Evolutionary conservation across 2,329 filamentous ascomycete genomes (phyloP).

Genomic region (Decorospora gaudefroyi): DNA sequence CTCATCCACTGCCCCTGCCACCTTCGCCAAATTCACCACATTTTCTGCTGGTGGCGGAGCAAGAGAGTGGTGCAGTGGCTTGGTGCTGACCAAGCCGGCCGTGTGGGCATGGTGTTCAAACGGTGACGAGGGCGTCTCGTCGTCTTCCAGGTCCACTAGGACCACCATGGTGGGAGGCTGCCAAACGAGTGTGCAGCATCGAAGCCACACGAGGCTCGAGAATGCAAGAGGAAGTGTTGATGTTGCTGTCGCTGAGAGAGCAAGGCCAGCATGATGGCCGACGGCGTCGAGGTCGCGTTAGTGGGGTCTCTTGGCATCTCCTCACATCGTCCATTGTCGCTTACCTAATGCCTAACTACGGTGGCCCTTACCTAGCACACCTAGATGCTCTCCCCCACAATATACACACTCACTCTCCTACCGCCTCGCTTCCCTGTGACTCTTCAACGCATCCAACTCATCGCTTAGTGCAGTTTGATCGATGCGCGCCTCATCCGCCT

Average conservation of each 20-base stretch:
- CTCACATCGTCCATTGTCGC: background rate
- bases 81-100: conserved; percentile 26
- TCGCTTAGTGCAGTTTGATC: too few species aligned
- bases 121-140: conserved; percentile 41
- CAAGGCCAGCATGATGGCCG: conserved; percentile 30
- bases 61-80: conserved; percentile 39
- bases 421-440: too few species aligned
- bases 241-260: too few species aligned
- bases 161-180: conserved; percentile 49
- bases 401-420: too few species aligned
- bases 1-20: conserved; percentile 33
- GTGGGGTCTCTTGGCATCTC: conserved; percentile 21
- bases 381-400: too few species aligned
- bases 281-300: conserved; percentile 20
- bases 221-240: conserved; percentile 7
- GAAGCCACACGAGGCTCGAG: conserved; percentile 26
- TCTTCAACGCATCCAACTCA: too few species aligned
- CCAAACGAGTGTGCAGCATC: conserved; percentile 30
- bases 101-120: conserved; percentile 26
- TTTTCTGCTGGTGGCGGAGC: conserved; percentile 9
- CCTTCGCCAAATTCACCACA: conserved; percentile 17
- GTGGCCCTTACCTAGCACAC: too few species aligned
- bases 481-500: too few species aligned
- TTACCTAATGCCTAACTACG: too few species aligned
- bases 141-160: conserved; percentile 52